Percentiles rank a stretch among this genome's conserved stretches.
phyloP scores from a whole-genome alignment of 352 stramenopile genomes.

The Phytophthora aleatoria region DNA sequence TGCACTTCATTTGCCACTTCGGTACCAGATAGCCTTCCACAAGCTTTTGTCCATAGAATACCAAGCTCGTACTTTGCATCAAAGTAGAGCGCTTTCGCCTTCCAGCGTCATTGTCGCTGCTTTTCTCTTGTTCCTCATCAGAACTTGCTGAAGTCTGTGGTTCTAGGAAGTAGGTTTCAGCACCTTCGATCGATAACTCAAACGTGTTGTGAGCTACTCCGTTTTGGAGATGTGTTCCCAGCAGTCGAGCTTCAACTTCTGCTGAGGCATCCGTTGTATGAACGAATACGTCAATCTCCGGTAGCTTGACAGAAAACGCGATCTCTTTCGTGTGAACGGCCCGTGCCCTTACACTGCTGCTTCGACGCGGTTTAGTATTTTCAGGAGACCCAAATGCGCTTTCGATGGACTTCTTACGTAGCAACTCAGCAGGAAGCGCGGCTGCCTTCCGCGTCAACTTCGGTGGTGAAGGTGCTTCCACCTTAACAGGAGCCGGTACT shows the following conservation, averaged over 20 bases:
- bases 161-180: conserved; percentile 72
- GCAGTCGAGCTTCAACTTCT: conserved; percentile 62
- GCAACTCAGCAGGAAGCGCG: conserved; percentile 15
- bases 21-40: conserved; percentile 39
- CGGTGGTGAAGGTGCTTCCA: conserved; percentile 3
- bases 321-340: conserved; percentile 30
- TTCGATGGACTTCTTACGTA: conserved; percentile 25
- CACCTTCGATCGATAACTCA: conserved; percentile 54
- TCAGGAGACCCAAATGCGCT: conserved; percentile 19
- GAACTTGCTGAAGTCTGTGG: conserved; percentile 8
- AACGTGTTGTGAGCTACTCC: conserved; percentile 57
- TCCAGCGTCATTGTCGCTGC: not conserved
- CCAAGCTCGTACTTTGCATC: conserved; percentile 58
- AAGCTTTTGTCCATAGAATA: conserved; percentile 69
- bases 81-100: conserved; percentile 61
- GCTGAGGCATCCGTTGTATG: conserved; percentile 67
- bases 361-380: conserved; percentile 18
- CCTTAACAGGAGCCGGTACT: conserved; percentile 6
- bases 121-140: not conserved
- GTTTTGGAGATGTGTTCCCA: conserved; percentile 61
- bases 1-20: conserved; percentile 70
- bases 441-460: conserved; percentile 21
- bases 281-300: conserved; percentile 67
- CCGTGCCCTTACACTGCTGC: conserved; percentile 15
- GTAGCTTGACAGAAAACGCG: conserved; percentile 60